Percentiles rank a stretch among this genome's conserved stretches.
Conservation (phyloP, 306 rosid genomes). For the Pueraria montana region DNA sequence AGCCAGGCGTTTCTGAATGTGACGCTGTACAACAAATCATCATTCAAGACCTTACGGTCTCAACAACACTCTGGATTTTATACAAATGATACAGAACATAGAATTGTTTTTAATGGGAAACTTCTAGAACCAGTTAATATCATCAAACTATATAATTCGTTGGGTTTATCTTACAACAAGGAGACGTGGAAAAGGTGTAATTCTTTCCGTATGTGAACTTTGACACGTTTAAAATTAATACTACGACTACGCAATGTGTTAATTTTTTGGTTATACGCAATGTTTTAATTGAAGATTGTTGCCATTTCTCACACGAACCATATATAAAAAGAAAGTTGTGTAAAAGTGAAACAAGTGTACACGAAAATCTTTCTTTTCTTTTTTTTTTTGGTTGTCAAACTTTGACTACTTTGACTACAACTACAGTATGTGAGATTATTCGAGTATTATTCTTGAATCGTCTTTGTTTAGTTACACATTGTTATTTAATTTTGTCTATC, state of each 20-base stretch:
- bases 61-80: not conserved
- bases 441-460: not conserved
- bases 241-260: not conserved
- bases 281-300: not conserved
- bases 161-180: not conserved
- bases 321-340: not conserved
- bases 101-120: not conserved
- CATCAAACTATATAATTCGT: not conserved
- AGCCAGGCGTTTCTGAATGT: not conserved
- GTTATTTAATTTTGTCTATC: not conserved
- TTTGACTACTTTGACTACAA: constrained; percentile 27
- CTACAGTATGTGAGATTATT: not conserved
- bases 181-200: not conserved
- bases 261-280: not conserved
- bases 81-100: not conserved
- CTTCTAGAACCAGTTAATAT: not conserved
- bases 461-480: not conserved
- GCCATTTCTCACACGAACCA: not conserved
- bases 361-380: not conserved
- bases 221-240: constrained; percentile 16
- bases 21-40: not conserved
- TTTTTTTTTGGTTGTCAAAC: not conserved
- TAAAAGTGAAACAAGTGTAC: constrained; percentile 15
- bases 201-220: not conserved
- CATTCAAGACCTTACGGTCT: not conserved